phyloP scores from a whole-genome alignment of 495 filamentous ascomycete species.

The Aspergillus asperescens region DNA sequence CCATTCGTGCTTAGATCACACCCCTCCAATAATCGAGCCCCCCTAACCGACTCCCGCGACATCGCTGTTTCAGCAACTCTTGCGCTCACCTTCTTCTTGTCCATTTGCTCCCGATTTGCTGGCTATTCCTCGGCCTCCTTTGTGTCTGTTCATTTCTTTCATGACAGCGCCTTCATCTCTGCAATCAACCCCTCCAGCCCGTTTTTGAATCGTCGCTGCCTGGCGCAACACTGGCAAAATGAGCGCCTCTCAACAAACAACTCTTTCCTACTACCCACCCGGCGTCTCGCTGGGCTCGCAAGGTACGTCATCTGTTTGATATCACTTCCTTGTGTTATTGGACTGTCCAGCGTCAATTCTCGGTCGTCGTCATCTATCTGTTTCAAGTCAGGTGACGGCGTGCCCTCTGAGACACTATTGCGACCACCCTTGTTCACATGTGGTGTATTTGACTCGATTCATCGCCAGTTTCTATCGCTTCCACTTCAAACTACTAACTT shows the following conservation, averaged over 20 bases:
- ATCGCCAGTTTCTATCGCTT: slow-evolving; percentile 1
- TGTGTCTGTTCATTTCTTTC: slow-evolving; percentile 7
- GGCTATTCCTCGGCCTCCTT: slow-evolving; percentile 7
- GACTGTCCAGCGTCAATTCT: slow-evolving; percentile 6
- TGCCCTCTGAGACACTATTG: slow-evolving; percentile 9
- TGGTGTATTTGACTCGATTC: slow-evolving; percentile 13
- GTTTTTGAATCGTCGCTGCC: slow-evolving; percentile 19
- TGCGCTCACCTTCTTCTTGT: slow-evolving; percentile 3
- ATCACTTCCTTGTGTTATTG: slow-evolving; percentile 8
- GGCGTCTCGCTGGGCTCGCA: slow-evolving; percentile 34
- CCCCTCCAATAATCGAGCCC: slow-evolving; percentile 14
- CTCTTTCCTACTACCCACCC: slow-evolving; percentile 31
- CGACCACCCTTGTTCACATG: background rate
- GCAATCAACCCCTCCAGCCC: slow-evolving; percentile 13
- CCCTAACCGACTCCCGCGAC: slow-evolving; percentile 20
- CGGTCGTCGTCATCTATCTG: slow-evolving; percentile 7
- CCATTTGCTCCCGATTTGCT: slow-evolving; percentile 6
- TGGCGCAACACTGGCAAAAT: slow-evolving; percentile 25
- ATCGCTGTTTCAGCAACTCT: slow-evolving; percentile 24
- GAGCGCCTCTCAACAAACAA: slow-evolving; percentile 36
- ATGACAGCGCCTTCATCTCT: slow-evolving; percentile 3
- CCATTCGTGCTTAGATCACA: slow-evolving; percentile 11
- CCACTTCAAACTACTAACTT: slow-evolving; percentile 7
- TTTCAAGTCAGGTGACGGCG: slow-evolving; percentile 18
- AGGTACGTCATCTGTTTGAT: slow-evolving; percentile 34